Conservation (phyloP, 1,139 yeast genomes). For the Lodderomyces jiufengensis region DNA sequence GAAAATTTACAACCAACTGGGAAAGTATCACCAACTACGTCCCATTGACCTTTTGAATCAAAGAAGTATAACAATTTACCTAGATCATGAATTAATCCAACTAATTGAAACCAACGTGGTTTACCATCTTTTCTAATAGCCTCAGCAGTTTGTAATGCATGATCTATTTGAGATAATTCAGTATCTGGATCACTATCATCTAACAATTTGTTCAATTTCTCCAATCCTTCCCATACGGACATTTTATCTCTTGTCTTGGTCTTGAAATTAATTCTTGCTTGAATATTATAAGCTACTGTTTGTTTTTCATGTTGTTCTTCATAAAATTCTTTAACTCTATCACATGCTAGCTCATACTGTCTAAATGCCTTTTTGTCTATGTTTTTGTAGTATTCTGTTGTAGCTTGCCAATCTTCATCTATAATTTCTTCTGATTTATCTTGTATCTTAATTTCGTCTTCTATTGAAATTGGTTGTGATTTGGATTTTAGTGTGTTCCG, state of each 20-base stretch:
- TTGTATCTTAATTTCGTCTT: constrained; percentile 12
- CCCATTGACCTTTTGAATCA: constrained; percentile 77
- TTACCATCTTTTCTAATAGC: constrained; percentile 65
- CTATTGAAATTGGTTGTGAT: constrained; percentile 1
- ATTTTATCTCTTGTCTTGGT: constrained; percentile 61
- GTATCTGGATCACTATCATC: constrained; percentile 79
- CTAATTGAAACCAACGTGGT: constrained; percentile 75
- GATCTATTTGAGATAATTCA: constrained; percentile 70
- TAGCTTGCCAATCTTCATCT: constrained; percentile 20
- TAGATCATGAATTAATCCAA: constrained; percentile 68
- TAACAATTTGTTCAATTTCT: constrained; percentile 55
- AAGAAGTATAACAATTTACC: constrained; percentile 68
- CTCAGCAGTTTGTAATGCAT: constrained; percentile 74
- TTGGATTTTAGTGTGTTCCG: constrained; percentile 5
- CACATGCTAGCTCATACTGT: constrained; percentile 69
- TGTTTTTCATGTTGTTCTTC: constrained; percentile 68
- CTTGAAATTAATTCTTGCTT: constrained; percentile 68
- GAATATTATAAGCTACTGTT: constrained; percentile 69
- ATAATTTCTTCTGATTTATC: constrained; percentile 9
- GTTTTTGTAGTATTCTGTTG: constrained; percentile 31
- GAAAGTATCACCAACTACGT: constrained; percentile 78
- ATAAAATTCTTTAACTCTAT: constrained; percentile 63
- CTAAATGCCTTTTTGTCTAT: constrained; percentile 48
- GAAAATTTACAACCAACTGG: constrained; percentile 71
- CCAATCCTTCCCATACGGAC: constrained; percentile 72